A percentile compares a stretch with the other conserved stretches of the same genome.
Evolutionary conservation across 164 flowering plant genomes (phyloP).

Genomic region (Liquidambar formosana): DNA sequence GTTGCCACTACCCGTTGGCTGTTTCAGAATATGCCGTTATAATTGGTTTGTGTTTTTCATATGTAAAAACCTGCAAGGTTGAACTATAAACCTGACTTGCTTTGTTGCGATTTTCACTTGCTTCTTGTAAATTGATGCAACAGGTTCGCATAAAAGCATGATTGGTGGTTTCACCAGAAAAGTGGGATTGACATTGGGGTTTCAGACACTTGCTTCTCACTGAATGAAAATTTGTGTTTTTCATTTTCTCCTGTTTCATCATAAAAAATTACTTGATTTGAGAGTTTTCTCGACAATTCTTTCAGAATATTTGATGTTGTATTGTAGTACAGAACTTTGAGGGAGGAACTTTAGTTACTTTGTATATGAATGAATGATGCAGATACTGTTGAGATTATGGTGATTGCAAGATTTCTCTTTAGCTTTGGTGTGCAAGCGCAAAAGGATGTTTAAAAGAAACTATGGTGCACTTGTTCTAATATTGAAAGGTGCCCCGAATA

Average conservation of each 20-base stretch:
- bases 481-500: no score
- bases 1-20: no score
- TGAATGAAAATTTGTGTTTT: not conserved
- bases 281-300: no score
- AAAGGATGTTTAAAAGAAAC: no score
- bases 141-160: constrained; percentile 79
- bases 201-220: not conserved
- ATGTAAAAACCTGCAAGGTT: not conserved
- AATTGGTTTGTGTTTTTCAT: not conserved
- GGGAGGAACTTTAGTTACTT: no score
- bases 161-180: constrained; percentile 1
- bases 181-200: not conserved
- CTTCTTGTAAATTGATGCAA: not conserved
- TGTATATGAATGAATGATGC: no score
- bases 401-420: no score
- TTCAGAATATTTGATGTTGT: no score
- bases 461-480: no score
- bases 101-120: not conserved
- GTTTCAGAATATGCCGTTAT: not conserved
- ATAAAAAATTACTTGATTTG: not conserved
- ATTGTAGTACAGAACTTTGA: no score
- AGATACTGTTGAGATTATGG: no score
- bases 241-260: not conserved
- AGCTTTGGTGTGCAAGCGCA: no score
- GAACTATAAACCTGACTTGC: not conserved